Evolutionary conservation across 108 stramenopile species (phyloP).

Genomic region (Cyclotella cryptica): DNA sequence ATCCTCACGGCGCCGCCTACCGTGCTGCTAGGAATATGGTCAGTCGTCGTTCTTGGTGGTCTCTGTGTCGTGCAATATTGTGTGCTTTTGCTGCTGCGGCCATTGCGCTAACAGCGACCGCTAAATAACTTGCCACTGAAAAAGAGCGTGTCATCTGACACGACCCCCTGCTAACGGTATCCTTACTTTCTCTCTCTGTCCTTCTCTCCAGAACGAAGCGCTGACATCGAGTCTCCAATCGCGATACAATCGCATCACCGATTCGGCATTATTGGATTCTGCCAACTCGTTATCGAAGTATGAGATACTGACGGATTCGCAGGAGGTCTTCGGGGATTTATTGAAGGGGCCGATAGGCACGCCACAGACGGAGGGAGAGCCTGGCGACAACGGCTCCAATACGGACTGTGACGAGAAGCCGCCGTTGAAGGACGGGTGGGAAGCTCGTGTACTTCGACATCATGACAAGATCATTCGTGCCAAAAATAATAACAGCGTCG

Average conservation of each 20-base stretch:
- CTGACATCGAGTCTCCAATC: constrained; percentile 55
- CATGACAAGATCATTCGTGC: constrained; percentile 70
- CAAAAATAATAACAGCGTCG: constrained; percentile 26
- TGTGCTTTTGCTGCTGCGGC: neutral
- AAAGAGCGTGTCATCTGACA: neutral
- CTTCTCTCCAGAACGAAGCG: constrained; percentile 60
- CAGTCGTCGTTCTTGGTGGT: constrained; percentile 24
- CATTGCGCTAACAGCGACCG: too few species aligned
- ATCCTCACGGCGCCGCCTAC: constrained; percentile 73
- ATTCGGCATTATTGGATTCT: constrained; percentile 41
- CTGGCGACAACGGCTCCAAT: neutral
- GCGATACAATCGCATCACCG: constrained; percentile 72
- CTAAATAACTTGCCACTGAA: neutral
- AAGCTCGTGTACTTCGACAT: constrained; percentile 61
- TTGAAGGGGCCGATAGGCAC: constrained; percentile 14
- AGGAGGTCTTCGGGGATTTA: neutral
- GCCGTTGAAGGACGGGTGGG: constrained; percentile 9
- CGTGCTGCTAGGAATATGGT: constrained; percentile 76
- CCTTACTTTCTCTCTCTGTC: neutral
- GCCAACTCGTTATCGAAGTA: constrained; percentile 9
- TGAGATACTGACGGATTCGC: neutral
- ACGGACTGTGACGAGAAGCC: neutral
- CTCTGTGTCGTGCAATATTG: neutral
- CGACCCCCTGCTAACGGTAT: neutral
- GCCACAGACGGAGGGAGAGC: neutral